Base-by-base conservation (phyloP, 2,329 filamentous ascomycete genomes). In the Penicillium sp. region DNA sequence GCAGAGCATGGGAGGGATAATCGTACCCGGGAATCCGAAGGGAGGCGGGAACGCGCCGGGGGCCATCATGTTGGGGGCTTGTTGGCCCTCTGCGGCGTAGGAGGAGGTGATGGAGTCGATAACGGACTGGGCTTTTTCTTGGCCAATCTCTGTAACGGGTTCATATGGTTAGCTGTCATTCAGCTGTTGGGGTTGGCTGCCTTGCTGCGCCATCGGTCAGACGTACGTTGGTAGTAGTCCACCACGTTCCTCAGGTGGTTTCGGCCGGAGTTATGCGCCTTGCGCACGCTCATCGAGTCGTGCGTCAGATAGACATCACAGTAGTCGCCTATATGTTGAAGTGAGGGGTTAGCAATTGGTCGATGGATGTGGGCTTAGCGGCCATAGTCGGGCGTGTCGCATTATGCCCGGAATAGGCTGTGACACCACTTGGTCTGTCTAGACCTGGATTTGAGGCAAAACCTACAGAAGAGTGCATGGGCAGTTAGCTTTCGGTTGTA, bases 221-320 rank as follows among this genome's bases (percentile, higher is more conserved):
- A 53, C 55, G 58, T 78, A 93, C 90, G 92, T 80, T 97, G 93
- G 77, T 99, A 99, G 80, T 99, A 99, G 74, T 97, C 93, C 69
- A 97, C 89, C 31, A 99, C 94, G 77, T 99, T 99, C 72, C 94
- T 90, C 62, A 99, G 81, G 74, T 99, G 94, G 80, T 99, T 99
- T 70, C 93, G 87, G 62, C 94, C 94, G 74, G 87, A 89, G 82
- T 99, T 99, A 79, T 99, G 94, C 50, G 94, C 94, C 81, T 97
- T 97, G 70, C 94, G 93, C 78, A 99, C 94, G 79, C 92, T 96
- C 93, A 97, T 97, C 46, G 92, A 96, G 84, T 99, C 94, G 84
- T 99, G 94, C 67, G 94, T 99, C 69, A 99, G 89, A 84, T 99
- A 99, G 77, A 99, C 94, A 89, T 99, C 94, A 85, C 94, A 99